Percentiles rank a stretch among this genome's conserved stretches.
These are phyloP conservation scores for Colletotrichum chrysophilum DNA, from an alignment of 2,329 filamentous ascomycete genomes.

Conservation along the genomic window DNA sequence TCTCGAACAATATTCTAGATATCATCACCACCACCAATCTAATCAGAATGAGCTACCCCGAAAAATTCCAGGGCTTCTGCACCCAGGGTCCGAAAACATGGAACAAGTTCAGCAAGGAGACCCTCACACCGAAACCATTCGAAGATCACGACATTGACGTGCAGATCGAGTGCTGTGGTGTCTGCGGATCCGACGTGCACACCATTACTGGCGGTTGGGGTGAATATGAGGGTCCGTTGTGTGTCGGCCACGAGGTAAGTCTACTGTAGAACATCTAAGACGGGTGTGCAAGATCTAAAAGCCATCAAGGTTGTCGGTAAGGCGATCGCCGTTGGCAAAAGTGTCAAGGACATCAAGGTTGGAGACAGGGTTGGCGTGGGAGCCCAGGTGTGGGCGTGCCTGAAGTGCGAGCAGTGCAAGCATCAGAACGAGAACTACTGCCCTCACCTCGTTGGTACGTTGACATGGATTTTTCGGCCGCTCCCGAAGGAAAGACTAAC, in stretches of 20 bases:
- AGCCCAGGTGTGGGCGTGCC: constrained; percentile 63
- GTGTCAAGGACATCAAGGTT: constrained; percentile 54
- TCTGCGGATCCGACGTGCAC: constrained; percentile 68
- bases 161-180: constrained; percentile 72
- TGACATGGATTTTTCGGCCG: fast-evolving
- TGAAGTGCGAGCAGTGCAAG: constrained; percentile 53
- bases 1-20: not conserved
- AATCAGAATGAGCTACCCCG: constrained; percentile 46
- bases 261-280: not conserved
- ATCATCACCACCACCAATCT: not conserved
- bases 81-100: constrained; percentile 46
- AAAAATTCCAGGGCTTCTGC: constrained; percentile 48
- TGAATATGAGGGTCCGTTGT: constrained; percentile 48
- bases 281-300: not conserved
- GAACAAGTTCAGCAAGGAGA: constrained; percentile 43
- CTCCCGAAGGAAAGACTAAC: not conserved
- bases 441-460: constrained; percentile 45
- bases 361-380: constrained; percentile 71
- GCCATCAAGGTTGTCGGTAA: constrained; percentile 54
- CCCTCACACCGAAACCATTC: constrained; percentile 43
- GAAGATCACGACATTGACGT: constrained; percentile 57
- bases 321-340: constrained; percentile 51
- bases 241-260: constrained; percentile 58
- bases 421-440: constrained; percentile 56
- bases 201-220: constrained; percentile 64